Conservation (phyloP, 352 stramenopile genomes). For the Phytopythium delawarense region DNA sequence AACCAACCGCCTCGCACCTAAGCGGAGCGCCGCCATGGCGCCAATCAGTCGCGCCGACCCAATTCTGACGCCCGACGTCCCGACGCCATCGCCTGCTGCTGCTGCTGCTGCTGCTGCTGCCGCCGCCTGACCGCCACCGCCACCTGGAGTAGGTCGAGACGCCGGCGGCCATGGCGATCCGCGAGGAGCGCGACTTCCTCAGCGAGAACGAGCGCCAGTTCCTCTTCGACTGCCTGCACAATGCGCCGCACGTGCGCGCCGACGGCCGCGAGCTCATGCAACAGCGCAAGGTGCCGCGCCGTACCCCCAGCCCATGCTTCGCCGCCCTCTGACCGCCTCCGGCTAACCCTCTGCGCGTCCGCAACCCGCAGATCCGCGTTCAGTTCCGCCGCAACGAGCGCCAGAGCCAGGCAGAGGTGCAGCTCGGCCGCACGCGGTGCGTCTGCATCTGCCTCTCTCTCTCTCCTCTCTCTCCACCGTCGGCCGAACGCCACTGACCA, state of each 20-base stretch:
- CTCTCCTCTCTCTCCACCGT: not conserved
- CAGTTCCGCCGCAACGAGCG: slow-evolving; percentile 75
- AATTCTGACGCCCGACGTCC: not conserved
- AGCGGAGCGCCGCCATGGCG: not conserved
- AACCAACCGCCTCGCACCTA: not conserved
- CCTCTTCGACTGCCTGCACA: slow-evolving; percentile 55
- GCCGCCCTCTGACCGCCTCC: not conserved
- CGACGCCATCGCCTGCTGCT: not conserved
- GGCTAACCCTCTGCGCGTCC: not conserved
- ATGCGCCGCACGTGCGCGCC: slow-evolving; percentile 55
- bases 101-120: not conserved
- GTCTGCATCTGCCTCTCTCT: slow-evolving; percentile 2
- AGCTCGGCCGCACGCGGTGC: slow-evolving; percentile 72
- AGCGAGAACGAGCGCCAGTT: slow-evolving; percentile 83
- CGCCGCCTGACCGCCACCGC: not conserved
- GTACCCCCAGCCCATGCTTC: not conserved
- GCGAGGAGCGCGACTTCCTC: slow-evolving; percentile 68
- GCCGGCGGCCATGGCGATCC: slow-evolving; percentile 33
- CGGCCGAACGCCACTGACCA: not conserved
- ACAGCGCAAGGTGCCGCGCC: slow-evolving; percentile 51
- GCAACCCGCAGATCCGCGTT: slow-evolving; percentile 42
- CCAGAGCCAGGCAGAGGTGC: slow-evolving; percentile 76
- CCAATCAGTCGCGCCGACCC: slow-evolving; percentile 1
- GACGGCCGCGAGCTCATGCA: slow-evolving; percentile 79
- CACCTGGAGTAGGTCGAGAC: not conserved